These are phyloP conservation scores for Cyberlindnera mycetangii DNA, from an alignment of 805 yeast genomes.

Conservation along the genomic window DNA sequence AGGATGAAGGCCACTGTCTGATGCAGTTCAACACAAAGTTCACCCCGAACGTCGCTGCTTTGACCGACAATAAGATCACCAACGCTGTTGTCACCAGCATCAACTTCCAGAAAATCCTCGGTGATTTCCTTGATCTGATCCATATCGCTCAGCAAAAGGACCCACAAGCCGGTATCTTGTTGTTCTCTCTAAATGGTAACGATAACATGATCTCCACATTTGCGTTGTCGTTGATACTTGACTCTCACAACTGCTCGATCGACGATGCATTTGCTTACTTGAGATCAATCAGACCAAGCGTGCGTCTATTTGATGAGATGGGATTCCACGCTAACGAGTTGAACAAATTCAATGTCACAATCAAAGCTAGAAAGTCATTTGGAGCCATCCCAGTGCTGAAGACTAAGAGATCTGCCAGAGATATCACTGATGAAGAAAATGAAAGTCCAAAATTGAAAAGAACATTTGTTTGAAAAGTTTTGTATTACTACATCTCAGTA, in stretches of 20 bases:
- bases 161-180: slow-evolving; percentile 26
- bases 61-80: slow-evolving; percentile 23
- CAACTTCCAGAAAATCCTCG: slow-evolving; percentile 24
- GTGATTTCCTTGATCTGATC: slow-evolving; percentile 22
- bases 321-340: slow-evolving; percentile 26
- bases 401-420: slow-evolving; percentile 26
- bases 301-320: slow-evolving; percentile 22
- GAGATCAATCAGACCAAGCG: slow-evolving; percentile 28
- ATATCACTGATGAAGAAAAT: slow-evolving; percentile 25
- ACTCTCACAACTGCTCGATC: slow-evolving; percentile 26
- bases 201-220: slow-evolving; percentile 27
- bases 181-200: slow-evolving; percentile 30
- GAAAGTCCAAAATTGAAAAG: slow-evolving; percentile 29
- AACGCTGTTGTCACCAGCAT: slow-evolving; percentile 26
- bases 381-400: slow-evolving; percentile 12
- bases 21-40: slow-evolving; percentile 29
- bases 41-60: slow-evolving; percentile 18
- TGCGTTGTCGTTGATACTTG: slow-evolving; percentile 24
- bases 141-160: slow-evolving; percentile 22
- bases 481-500: too few relatives aligned
- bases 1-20: slow-evolving; percentile 25
- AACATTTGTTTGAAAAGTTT: slow-evolving; percentile 11
- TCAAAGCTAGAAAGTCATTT: slow-evolving; percentile 23
- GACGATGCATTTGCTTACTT: slow-evolving; percentile 22
- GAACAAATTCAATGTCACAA: slow-evolving; percentile 19